These are phyloP conservation scores for Penicillium macrosclerotiorum DNA, from an alignment of 495 filamentous ascomycete species.

Conservation along the genomic window DNA sequence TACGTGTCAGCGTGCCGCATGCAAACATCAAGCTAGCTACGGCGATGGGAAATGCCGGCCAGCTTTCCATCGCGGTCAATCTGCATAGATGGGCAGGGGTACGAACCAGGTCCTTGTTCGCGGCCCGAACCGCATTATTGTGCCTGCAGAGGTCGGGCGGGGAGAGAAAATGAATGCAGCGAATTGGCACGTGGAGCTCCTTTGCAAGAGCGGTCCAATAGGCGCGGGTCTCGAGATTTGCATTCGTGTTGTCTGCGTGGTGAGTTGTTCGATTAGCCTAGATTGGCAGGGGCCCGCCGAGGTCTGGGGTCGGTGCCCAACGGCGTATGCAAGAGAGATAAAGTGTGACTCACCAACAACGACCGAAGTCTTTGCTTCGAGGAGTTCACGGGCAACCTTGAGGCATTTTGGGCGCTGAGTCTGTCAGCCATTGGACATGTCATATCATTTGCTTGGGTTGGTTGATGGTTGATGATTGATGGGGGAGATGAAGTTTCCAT, in stretches of 20 bases:
- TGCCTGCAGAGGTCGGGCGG: conserved; percentile 73
- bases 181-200: conserved; percentile 69
- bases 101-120: conserved; percentile 52
- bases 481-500: conserved; percentile 13
- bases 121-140: conserved; percentile 80
- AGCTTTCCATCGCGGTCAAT: no score
- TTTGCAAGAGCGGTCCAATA: conserved; percentile 74
- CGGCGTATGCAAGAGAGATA: background rate
- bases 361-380: conserved; percentile 65
- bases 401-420: conserved; percentile 75
- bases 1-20: no score
- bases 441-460: no score
- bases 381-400: conserved; percentile 64
- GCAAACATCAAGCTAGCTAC: no score
- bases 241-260: conserved; percentile 84
- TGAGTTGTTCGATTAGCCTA: background rate
- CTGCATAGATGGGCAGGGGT: background rate
- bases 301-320: background rate
- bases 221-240: conserved; percentile 68
- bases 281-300: background rate
- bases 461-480: no score
- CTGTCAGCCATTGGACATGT: background rate
- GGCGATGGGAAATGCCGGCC: no score
- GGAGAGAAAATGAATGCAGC: conserved; percentile 83
- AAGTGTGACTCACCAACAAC: conserved; percentile 64